A percentile compares a stretch with the other conserved stretches of the same genome.
Evolutionary conservation across 1,284 basidiomycete species (phyloP).

Genomic region (Leccinum griseonigrum): DNA sequence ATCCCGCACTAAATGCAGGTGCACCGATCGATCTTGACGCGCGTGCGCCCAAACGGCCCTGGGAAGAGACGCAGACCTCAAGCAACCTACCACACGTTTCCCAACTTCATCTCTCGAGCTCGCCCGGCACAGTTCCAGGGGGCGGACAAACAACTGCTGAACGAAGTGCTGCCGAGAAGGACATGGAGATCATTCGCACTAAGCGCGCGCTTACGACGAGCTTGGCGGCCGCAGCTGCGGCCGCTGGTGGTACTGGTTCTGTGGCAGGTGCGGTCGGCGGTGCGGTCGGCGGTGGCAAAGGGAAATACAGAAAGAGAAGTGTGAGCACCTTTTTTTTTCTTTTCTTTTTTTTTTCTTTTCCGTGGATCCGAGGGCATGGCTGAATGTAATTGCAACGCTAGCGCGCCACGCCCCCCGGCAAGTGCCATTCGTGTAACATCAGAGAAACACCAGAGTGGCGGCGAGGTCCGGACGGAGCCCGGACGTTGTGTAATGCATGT

Average conservation of each 20-base stretch:
- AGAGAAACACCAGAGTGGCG: constrained; percentile 84
- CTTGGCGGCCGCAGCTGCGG: constrained; percentile 42
- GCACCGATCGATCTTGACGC: constrained; percentile 25
- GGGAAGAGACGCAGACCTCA: constrained; percentile 54
- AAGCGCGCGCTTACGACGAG: constrained; percentile 67
- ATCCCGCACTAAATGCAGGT: constrained; percentile 15
- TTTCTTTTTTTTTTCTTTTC: constrained; percentile 4
- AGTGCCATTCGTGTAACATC: constrained; percentile 82
- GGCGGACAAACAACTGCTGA: constrained; percentile 26
- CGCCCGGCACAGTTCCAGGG: constrained; percentile 12
- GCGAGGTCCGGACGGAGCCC: constrained; percentile 73
- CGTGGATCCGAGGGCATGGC: constrained; percentile 8
- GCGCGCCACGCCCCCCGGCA: constrained; percentile 78
- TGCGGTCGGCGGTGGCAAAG: constrained; percentile 43
- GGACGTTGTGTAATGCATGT: constrained; percentile 80
- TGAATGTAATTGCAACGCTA: constrained; percentile 36
- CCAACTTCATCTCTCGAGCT: constrained; percentile 26
- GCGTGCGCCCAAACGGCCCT: constrained; percentile 69
- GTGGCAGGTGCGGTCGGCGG: constrained; percentile 27
- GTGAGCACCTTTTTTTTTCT: constrained; percentile 42
- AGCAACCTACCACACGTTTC: constrained; percentile 25
- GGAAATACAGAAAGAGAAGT: constrained; percentile 77
- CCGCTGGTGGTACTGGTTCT: constrained; percentile 23
- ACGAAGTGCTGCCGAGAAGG: constrained; percentile 66
- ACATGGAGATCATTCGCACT: constrained; percentile 76